Conservation (phyloP, 257 asterid species). For the Forsythia viridissima region DNA sequence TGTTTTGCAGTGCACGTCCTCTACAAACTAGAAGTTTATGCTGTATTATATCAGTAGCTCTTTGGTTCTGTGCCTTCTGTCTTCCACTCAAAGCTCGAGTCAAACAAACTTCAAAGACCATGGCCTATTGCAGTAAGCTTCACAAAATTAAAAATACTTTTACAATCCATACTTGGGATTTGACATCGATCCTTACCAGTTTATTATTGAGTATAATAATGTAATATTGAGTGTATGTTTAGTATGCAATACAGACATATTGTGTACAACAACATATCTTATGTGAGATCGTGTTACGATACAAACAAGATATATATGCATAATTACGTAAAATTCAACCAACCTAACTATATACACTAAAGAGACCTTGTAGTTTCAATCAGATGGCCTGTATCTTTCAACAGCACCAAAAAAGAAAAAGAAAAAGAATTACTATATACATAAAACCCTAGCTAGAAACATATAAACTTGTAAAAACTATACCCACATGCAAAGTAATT, state of each 20-base stretch:
- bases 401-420: background rate
- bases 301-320: too few relatives aligned
- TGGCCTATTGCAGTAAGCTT: too few relatives aligned
- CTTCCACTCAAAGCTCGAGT: slow-evolving; percentile 44
- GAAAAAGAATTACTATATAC: background rate
- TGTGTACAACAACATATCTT: too few relatives aligned
- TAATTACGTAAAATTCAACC: background rate
- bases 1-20: slow-evolving; percentile 37
- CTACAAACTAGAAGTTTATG: slow-evolving; percentile 27
- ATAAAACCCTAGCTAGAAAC: background rate
- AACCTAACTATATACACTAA: too few relatives aligned
- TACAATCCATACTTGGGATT: too few relatives aligned
- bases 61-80: slow-evolving; percentile 47
- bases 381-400: background rate
- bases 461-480: background rate
- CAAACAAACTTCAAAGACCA: slow-evolving; percentile 35
- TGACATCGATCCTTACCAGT: too few relatives aligned
- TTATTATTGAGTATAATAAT: too few relatives aligned
- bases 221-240: too few relatives aligned
- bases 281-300: too few relatives aligned
- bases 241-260: too few relatives aligned
- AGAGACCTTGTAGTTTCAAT: background rate
- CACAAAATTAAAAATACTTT: too few relatives aligned
- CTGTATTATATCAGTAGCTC: slow-evolving; percentile 17
- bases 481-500: background rate